These are phyloP conservation scores for Agapanthus africanus DNA, from an alignment of 106 monocot genomes.

Conservation along the genomic window DNA sequence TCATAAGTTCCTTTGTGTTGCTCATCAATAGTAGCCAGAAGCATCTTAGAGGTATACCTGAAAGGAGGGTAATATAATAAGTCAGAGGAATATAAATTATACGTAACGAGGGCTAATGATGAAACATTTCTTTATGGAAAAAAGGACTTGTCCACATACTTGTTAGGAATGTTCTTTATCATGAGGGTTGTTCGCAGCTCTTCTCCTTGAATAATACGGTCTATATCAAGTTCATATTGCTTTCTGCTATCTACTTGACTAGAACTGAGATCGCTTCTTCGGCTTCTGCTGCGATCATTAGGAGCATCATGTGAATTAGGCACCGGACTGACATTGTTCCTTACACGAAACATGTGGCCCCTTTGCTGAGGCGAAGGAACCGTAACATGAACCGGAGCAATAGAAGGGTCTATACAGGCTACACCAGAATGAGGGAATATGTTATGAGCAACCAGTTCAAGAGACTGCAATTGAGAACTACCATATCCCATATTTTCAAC, in stretches of 20 bases:
- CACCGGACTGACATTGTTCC: constrained; percentile 37
- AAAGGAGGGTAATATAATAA: constrained; percentile 21
- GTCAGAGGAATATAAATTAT: neutral
- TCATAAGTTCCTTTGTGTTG: neutral
- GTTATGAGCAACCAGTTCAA: constrained; percentile 39
- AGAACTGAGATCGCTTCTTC: constrained; percentile 41
- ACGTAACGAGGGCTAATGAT: neutral
- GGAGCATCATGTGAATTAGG: too few relatives aligned
- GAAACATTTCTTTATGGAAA: neutral
- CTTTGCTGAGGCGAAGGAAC: constrained; percentile 57
- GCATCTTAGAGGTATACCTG: constrained; percentile 5
- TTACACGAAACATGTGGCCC: constrained; percentile 44
- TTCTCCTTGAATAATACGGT: constrained; percentile 61
- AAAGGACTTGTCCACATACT: too few relatives aligned
- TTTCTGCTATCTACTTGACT: constrained; percentile 65
- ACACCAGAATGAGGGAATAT: constrained; percentile 32
- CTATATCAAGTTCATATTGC: constrained; percentile 85
- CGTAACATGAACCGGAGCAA: constrained; percentile 32
- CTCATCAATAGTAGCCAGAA: neutral
- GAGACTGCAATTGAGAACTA: constrained; percentile 35
- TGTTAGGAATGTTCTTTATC: constrained; percentile 94
- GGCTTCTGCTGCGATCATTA: constrained; percentile 39
- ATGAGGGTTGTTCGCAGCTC: constrained; percentile 79
- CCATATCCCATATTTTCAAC: constrained; percentile 49
- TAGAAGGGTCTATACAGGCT: constrained; percentile 36